These are phyloP conservation scores for Kazachstania sp. DNA, from an alignment of 1,139 yeast species.

Conservation along the genomic window DNA sequence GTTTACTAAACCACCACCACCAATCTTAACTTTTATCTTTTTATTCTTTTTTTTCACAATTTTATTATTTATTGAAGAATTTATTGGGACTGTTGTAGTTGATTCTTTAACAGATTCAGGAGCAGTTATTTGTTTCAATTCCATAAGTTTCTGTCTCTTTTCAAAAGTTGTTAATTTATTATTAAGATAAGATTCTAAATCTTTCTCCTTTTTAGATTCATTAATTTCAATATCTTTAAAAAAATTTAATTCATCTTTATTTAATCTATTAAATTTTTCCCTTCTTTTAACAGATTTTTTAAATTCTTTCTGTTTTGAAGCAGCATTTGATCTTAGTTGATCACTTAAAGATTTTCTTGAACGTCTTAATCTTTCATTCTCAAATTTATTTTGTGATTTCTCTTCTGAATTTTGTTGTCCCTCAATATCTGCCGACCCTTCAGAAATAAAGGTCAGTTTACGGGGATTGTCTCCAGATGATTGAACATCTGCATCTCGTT, in stretches of 20 bases:
- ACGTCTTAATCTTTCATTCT: slow-evolving; percentile 17
- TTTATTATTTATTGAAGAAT: background rate
- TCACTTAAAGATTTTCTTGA: slow-evolving; percentile 24
- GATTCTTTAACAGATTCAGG: too few relatives aligned
- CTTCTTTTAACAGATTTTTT: slow-evolving; percentile 17
- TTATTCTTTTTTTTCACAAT: slow-evolving; percentile 4
- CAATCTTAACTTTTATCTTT: slow-evolving; percentile 2
- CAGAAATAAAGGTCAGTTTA: slow-evolving; percentile 19
- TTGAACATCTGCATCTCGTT: background rate
- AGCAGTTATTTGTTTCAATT: background rate
- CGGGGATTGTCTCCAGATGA: background rate
- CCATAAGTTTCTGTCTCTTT: slow-evolving; percentile 3
- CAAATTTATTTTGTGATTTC: slow-evolving; percentile 17
- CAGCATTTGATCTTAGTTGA: slow-evolving; percentile 25
- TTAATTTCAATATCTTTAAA: slow-evolving; percentile 6
- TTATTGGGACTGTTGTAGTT: background rate
- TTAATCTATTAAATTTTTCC: slow-evolving; percentile 23
- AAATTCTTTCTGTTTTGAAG: slow-evolving; percentile 20
- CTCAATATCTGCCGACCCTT: slow-evolving; percentile 22
- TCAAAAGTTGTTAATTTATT: slow-evolving; percentile 12
- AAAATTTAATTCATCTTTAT: slow-evolving; percentile 17
- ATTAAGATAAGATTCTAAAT: slow-evolving; percentile 11
- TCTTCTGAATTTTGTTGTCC: slow-evolving; percentile 18
- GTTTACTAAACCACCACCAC: background rate
- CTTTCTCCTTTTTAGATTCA: slow-evolving; percentile 9